Conservation (phyloP, 495 filamentous ascomycete species). For the Xylaria telfairii region DNA sequence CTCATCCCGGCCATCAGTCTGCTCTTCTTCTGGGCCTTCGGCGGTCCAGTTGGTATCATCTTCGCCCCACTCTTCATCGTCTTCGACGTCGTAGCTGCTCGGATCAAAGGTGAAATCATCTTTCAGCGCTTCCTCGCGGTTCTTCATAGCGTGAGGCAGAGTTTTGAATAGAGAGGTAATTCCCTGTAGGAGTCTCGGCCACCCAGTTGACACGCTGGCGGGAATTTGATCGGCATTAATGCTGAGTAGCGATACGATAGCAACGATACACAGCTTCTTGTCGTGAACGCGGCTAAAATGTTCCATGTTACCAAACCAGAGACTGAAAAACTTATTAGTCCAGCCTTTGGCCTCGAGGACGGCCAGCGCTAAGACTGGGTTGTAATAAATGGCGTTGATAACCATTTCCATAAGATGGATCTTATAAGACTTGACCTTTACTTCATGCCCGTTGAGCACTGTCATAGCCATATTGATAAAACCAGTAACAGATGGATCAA, state of each 20-base stretch:
- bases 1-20: conserved; percentile 80
- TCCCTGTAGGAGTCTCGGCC: conserved; percentile 90
- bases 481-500: conserved; percentile 83
- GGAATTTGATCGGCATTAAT: conserved; percentile 80
- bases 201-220: conserved; percentile 87
- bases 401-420: conserved; percentile 99
- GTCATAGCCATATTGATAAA: conserved; percentile 90
- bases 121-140: conserved; percentile 90
- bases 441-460: conserved; percentile 70
- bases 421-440: conserved; percentile 85
- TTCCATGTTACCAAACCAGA: conserved; percentile 97
- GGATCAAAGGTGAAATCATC: conserved; percentile 80
- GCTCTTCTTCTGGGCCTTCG: conserved; percentile 57
- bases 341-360: conserved; percentile 87
- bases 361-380: conserved; percentile 80
- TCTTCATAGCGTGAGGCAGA: conserved; percentile 82
- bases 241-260: conserved; percentile 83
- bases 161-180: conserved; percentile 91
- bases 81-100: conserved; percentile 74
- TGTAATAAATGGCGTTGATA: conserved; percentile 98
- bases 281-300: conserved; percentile 93
- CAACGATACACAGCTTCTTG: conserved; percentile 96
- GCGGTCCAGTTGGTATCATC: conserved; percentile 63
- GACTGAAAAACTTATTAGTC: conserved; percentile 99
- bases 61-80: conserved; percentile 78